These are phyloP conservation scores for Tetraselmis chui DNA, from an alignment of 139 green algal species.

Conservation along the genomic window DNA sequence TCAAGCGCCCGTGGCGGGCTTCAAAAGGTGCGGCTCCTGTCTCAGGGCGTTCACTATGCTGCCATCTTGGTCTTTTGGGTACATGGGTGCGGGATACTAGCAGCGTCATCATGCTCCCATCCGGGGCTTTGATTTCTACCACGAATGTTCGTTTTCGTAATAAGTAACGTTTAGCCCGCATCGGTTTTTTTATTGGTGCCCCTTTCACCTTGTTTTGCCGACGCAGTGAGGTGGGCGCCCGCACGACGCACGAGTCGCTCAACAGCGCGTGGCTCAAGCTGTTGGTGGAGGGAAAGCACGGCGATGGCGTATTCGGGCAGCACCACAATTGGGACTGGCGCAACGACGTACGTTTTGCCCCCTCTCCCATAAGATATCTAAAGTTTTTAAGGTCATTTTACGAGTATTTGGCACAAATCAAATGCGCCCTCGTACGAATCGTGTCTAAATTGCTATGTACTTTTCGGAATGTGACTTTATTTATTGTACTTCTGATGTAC, in stretches of 20 bases:
- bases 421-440: too few species aligned
- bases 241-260: slow-evolving; percentile 17
- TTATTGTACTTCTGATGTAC: too few species aligned
- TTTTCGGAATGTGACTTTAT: too few species aligned
- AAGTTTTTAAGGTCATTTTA: too few species aligned
- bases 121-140: background rate
- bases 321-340: background rate
- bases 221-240: background rate
- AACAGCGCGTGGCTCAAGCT: slow-evolving; percentile 21
- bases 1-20: slow-evolving; percentile 1
- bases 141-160: background rate
- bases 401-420: too few species aligned
- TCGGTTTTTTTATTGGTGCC: background rate
- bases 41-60: too few species aligned
- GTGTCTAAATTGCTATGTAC: too few species aligned
- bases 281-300: slow-evolving; percentile 8
- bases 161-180: too few species aligned
- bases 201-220: background rate
- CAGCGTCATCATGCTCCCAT: background rate
- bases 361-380: too few species aligned
- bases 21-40: background rate
- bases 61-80: background rate
- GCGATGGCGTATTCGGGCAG: background rate
- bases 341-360: background rate
- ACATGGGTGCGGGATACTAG: background rate